A percentile compares a stretch with the other conserved stretches of the same genome.
Evolutionary conservation across 495 filamentous ascomycete genomes (phyloP).

Genomic region (Penicillium ucsense): DNA sequence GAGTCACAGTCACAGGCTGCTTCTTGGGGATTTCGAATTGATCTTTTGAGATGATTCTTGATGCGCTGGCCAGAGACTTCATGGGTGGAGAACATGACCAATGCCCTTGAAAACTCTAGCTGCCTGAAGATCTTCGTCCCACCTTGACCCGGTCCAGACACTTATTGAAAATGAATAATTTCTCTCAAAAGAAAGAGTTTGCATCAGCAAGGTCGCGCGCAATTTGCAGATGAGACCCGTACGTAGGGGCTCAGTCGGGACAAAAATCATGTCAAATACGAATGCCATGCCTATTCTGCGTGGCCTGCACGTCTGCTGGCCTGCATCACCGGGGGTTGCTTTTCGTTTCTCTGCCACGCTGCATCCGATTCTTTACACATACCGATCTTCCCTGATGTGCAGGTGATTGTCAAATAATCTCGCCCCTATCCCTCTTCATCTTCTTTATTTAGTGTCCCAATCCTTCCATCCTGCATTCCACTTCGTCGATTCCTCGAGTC

Average conservation of each 20-base stretch:
- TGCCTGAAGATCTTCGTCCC: no score
- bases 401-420: not conserved
- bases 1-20: conserved; percentile 3
- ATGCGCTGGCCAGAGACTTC: no score
- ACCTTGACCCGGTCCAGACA: not conserved
- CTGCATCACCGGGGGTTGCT: not conserved
- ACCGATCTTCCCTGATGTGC: no score
- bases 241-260: not conserved
- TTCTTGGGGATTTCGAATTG: not conserved
- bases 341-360: not conserved
- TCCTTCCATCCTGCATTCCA: not conserved
- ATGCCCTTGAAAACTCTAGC: no score
- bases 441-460: conserved; percentile 1
- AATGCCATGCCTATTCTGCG: conserved; percentile 10
- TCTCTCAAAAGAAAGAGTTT: not conserved
- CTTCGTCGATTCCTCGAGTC: not conserved
- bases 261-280: not conserved
- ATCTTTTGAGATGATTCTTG: no score
- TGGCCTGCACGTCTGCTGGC: not conserved
- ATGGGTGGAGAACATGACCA: no score
- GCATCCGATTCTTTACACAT: not conserved
- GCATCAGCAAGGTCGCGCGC: conserved; percentile 13
- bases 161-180: not conserved
- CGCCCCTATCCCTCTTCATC: not conserved
- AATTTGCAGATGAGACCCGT: conserved; percentile 15